These are phyloP conservation scores for Chlorella sp. DNA, from an alignment of 139 green algal genomes.

Conservation along the genomic window DNA sequence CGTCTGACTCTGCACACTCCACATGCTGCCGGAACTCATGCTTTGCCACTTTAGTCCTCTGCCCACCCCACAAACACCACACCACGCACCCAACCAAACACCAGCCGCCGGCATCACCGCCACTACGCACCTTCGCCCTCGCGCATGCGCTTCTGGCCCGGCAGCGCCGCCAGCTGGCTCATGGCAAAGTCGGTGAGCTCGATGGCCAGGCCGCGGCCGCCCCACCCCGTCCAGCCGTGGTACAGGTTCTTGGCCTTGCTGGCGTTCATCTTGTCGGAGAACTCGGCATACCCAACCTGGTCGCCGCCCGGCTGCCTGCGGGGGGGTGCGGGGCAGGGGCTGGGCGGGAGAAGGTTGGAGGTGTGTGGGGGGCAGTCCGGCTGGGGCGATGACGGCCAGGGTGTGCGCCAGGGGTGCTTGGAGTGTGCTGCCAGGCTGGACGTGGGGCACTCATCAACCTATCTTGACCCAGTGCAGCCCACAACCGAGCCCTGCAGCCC, in stretches of 20 bases:
- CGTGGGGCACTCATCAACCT: too few species aligned
- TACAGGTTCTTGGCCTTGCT: constrained; percentile 31
- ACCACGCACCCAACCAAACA: too few species aligned
- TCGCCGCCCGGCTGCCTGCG: constrained; percentile 30
- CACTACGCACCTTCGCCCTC: constrained; percentile 16
- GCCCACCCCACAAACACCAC: too few species aligned
- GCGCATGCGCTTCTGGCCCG: constrained; percentile 25
- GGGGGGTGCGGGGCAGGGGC: not conserved
- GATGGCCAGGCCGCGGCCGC: constrained; percentile 18
- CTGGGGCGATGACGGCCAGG: too few species aligned
- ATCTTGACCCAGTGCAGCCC: too few species aligned
- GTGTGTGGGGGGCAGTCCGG: too few species aligned
- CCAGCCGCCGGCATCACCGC: not conserved
- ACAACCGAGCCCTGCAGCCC: not conserved
- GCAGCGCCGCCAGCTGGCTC: not conserved
- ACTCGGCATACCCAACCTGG: constrained; percentile 33
- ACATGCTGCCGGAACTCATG: too few species aligned
- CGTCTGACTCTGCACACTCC: too few species aligned
- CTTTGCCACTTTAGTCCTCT: too few species aligned
- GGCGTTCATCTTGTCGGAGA: constrained; percentile 35
- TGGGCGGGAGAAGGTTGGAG: too few species aligned
- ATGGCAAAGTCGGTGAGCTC: constrained; percentile 1
- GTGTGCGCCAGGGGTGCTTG: too few species aligned
- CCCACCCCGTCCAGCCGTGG: constrained; percentile 27
- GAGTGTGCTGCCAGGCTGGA: too few species aligned